Base-by-base conservation (phyloP, 108 stramenopile species). In the Pseudonitzschia multiseries region DNA sequence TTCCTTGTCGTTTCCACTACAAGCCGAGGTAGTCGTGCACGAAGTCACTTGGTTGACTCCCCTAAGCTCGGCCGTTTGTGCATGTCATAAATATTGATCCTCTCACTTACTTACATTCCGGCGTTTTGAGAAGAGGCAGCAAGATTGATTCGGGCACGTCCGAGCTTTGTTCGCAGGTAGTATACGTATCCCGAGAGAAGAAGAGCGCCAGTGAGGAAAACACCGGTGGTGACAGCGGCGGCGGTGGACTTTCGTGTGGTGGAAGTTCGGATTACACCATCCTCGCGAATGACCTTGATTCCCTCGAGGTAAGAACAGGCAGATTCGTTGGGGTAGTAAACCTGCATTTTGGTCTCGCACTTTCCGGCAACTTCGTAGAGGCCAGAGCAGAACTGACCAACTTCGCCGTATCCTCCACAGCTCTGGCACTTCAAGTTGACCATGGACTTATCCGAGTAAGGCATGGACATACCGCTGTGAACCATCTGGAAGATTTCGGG, bases 271-370 rank as follows among this genome's bases (percentile, higher is more conserved):
- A 94, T 94, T 65, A 94, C 89, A 74, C 93, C 93, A 76, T 94
- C 90, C 17, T 73, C 78, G 46, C 84, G 88, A 65, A 94, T 81
- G 69, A 87, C 72, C 79, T 94, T 94, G 73, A 94, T 87, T 26
- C 93, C 89, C 68, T 89, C 87, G 56, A 94, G 88, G 86, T 89
- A 94, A 31, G 81, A 78, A 71, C 93, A 94, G 9, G 93, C 87
- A 26, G 82, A 84, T 60, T 90, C 89, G 57, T 91, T 90, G 69
- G 90, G 86, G 79, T 91, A 89, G 69, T 81, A 81, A 28, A 91
- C 77, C 60, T 71, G 72, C 78, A 93, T 83, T 53, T 85, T 77
- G 36, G 81, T 81, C 66, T 94, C 93, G 78, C 93, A 94, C 75
- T 94, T 94, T 57, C 93, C 93, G 13, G 88, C 75, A 28, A 72